Conservation (phyloP, 352 stramenopile species). For the Globisporangium rhizosaccharum region DNA sequence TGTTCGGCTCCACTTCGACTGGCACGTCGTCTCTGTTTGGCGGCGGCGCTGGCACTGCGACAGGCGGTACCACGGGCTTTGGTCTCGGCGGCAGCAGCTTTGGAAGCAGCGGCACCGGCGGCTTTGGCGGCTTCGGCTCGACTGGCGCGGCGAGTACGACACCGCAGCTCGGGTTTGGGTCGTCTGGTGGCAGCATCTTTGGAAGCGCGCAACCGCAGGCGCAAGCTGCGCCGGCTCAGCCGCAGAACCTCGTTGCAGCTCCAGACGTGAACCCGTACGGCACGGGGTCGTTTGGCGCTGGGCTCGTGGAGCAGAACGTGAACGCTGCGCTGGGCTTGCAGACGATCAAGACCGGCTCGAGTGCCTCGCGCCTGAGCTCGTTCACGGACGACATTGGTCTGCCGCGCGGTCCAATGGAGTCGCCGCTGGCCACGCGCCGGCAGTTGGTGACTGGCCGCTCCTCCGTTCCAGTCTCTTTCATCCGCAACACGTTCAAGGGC, state of each 20-base stretch:
- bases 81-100: conserved; percentile 37
- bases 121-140: conserved; percentile 47
- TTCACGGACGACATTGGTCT: conserved; percentile 73
- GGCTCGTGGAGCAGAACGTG: conserved; percentile 58
- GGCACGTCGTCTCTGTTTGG: conserved; percentile 40
- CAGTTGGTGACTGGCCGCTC: conserved; percentile 44
- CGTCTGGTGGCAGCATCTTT: conserved; percentile 12
- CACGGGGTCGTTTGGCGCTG: conserved; percentile 47
- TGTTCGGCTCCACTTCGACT: conserved; percentile 29
- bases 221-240: conserved; percentile 44
- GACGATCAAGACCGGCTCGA: conserved; percentile 48
- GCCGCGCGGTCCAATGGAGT: conserved; percentile 50
- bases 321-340: conserved; percentile 51
- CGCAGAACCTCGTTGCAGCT: conserved; percentile 35
- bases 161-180: conserved; percentile 16
- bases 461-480: conserved; percentile 65
- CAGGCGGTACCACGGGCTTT: conserved; percentile 29
- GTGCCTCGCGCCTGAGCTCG: conserved; percentile 37
- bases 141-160: conserved; percentile 3
- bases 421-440: conserved; percentile 44
- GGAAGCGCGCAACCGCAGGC: conserved; percentile 31
- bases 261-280: conserved; percentile 62
- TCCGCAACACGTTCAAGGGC: conserved; percentile 70
- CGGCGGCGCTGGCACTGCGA: conserved; percentile 19
- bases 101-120: conserved; percentile 21